Percentiles rank a stretch among this genome's conserved stretches.
Evolutionary conservation across 2,329 filamentous ascomycete genomes (phyloP).

Genomic region (Alternaria hordeiaustralica): DNA sequence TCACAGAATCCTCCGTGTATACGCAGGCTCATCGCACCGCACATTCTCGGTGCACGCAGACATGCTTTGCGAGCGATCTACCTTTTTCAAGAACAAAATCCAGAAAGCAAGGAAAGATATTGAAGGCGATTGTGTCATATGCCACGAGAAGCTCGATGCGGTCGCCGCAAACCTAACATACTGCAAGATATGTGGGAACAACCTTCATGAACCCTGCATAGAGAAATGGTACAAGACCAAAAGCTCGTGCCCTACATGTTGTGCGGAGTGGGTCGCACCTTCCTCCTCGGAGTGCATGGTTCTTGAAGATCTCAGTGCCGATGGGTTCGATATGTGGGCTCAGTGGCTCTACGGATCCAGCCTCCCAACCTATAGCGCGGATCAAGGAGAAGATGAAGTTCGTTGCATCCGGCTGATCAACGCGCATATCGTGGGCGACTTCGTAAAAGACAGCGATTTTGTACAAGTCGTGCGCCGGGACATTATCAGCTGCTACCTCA

Average conservation of each 20-base stretch:
- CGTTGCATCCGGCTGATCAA: not conserved
- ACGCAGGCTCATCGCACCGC: not conserved
- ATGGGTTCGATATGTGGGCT: not conserved
- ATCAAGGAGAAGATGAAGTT: not conserved
- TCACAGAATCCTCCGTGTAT: not conserved
- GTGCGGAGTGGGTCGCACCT: not conserved
- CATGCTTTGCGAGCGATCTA: not conserved
- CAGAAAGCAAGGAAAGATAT: not conserved
- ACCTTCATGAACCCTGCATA: not conserved
- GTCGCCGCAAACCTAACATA: not conserved
- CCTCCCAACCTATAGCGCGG: not conserved
- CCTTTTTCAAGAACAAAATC: not conserved
- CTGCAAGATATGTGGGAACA: not conserved
- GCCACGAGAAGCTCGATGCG: not conserved
- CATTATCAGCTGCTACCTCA: not conserved
- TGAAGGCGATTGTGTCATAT: not conserved
- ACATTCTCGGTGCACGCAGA: not conserved
- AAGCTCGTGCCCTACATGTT: not conserved
- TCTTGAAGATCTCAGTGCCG: not conserved
- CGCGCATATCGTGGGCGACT: not conserved
- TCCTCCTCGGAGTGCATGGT: no score
- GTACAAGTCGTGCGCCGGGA: not conserved
- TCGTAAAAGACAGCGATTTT: not conserved
- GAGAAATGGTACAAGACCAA: not conserved
- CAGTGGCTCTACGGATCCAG: not conserved